A percentile compares a stretch with the other conserved stretches of the same genome.
Conservation (phyloP, 139 green algal genomes). For the Coelastrella sp. region DNA sequence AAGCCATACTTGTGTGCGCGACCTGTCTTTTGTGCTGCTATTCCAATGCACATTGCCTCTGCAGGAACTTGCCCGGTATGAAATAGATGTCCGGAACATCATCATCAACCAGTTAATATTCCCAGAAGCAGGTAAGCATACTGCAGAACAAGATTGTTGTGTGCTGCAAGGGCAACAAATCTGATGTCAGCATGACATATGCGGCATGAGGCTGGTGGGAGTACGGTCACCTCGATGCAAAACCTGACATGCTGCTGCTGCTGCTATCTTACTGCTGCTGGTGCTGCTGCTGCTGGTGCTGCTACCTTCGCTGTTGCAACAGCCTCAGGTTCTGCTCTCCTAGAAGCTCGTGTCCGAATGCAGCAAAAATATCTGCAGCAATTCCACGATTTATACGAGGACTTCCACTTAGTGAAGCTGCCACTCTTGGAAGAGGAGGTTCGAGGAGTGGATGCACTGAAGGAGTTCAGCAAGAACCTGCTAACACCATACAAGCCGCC, state of each 20-base stretch:
- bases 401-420: slow-evolving; percentile 90
- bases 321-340: slow-evolving; percentile 69
- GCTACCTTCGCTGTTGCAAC: neutral
- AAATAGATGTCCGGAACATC: slow-evolving; percentile 96
- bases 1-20: no score
- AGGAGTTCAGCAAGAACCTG: slow-evolving; percentile 77
- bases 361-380: slow-evolving; percentile 92
- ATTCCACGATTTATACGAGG: slow-evolving; percentile 97
- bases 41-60: no score
- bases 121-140: slow-evolving; percentile 66
- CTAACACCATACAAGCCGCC: slow-evolving; percentile 67
- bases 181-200: no score
- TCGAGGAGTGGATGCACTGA: slow-evolving; percentile 66
- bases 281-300: neutral
- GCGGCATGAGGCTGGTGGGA: no score
- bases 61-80: slow-evolving; percentile 96
- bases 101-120: slow-evolving; percentile 98
- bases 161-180: no score
- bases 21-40: no score
- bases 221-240: no score
- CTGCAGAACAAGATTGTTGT: no score
- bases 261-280: neutral
- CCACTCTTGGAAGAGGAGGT: slow-evolving; percentile 95
- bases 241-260: neutral
- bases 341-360: slow-evolving; percentile 91